A percentile compares a stretch with the other conserved stretches of the same genome.
Conservation (phyloP, 106 monocot species). For the Xerophyta viscosa region DNA sequence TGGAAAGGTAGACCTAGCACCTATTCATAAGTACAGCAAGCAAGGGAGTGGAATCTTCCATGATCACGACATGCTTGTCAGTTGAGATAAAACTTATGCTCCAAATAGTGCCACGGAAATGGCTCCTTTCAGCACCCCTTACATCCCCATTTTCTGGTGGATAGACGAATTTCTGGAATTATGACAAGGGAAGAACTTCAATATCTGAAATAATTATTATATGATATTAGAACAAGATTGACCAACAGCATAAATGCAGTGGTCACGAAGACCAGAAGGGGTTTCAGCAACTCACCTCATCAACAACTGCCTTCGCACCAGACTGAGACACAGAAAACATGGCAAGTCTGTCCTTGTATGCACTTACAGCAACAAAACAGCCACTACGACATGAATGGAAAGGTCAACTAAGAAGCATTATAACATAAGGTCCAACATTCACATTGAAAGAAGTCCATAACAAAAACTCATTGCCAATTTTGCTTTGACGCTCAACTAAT, state of each 20-base stretch:
- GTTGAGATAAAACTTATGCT: constrained; percentile 90
- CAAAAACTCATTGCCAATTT: too few relatives aligned
- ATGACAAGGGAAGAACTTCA: constrained; percentile 70
- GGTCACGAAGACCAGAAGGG: neutral
- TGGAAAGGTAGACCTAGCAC: constrained; percentile 15
- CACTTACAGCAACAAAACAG: constrained; percentile 80
- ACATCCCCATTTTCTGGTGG: constrained; percentile 59
- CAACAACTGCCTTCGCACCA: constrained; percentile 31
- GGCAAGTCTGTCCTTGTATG: constrained; percentile 70
- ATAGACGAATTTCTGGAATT: constrained; percentile 88
- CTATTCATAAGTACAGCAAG: constrained; percentile 78
- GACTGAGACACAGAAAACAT: constrained; percentile 48
- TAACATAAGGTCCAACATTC: too few relatives aligned
- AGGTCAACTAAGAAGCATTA: neutral
- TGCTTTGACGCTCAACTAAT: too few relatives aligned
- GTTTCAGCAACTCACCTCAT: constrained; percentile 41
- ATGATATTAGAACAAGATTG: constrained; percentile 31
- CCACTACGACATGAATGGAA: constrained; percentile 40
- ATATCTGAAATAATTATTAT: constrained; percentile 61
- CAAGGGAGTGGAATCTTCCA: constrained; percentile 40
- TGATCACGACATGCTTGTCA: constrained; percentile 14
- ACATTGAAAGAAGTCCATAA: too few relatives aligned
- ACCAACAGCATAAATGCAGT: neutral
- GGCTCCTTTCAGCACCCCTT: constrained; percentile 11
- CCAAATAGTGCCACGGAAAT: constrained; percentile 82